Percentiles rank a stretch among this genome's conserved stretches.
Conservation (phyloP, 1,284 basidiomycete genomes). For the Ganoderma lingzhi region DNA sequence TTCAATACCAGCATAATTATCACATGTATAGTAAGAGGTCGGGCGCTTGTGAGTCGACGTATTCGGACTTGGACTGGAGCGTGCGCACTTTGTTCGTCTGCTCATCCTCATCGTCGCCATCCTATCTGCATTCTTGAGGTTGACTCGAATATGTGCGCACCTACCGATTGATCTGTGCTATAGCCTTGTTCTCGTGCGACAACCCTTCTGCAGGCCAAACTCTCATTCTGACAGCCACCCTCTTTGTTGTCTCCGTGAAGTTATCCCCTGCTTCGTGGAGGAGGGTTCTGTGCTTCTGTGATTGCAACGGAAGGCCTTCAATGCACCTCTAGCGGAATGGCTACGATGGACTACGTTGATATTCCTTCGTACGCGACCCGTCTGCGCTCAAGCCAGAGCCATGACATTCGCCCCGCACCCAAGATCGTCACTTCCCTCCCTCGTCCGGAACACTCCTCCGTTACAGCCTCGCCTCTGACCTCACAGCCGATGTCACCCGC, state of each 20-base stretch:
- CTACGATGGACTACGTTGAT: conserved; percentile 59
- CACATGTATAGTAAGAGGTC: too few relatives aligned
- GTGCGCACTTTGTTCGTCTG: background rate
- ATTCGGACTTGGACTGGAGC: too few relatives aligned
- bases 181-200: background rate
- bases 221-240: background rate
- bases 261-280: background rate
- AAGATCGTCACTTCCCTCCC: conserved; percentile 57
- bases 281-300: background rate
- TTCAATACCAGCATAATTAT: too few relatives aligned
- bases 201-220: background rate
- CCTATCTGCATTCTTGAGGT: background rate
- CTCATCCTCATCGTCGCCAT: background rate
- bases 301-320: background rate
- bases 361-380: conserved; percentile 56
- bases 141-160: background rate
- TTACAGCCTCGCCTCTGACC: conserved; percentile 33
- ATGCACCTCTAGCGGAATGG: conserved; percentile 40
- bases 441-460: conserved; percentile 39
- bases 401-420: conserved; percentile 49
- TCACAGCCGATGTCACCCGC: conserved; percentile 31
- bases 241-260: background rate
- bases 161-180: background rate
- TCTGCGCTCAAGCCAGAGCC: conserved; percentile 43
- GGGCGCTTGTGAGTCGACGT: too few relatives aligned